phyloP scores from a whole-genome alignment of 768 basidiomycete species.

The Kwoniella dendrophila region DNA sequence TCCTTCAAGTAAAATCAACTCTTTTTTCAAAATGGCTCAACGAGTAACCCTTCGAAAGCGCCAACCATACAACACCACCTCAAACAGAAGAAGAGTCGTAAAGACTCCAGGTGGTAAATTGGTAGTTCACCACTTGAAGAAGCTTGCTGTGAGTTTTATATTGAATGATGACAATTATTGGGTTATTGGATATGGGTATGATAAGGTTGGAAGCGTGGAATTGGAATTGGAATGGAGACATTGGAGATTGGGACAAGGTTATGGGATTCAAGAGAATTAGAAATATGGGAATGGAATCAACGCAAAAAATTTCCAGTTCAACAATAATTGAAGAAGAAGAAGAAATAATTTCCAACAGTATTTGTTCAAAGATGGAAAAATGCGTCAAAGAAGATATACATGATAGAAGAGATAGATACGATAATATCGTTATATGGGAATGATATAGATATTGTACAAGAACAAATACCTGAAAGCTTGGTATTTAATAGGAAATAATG shows the following conservation, averaged over 20 bases:
- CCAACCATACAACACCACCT: constrained; percentile 92
- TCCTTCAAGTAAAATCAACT: constrained; percentile 20
- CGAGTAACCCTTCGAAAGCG: constrained; percentile 99
- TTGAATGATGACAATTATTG: constrained; percentile 9
- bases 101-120: constrained; percentile 99
- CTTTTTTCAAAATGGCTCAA: constrained; percentile 76
- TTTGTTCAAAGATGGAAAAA: too few species aligned
- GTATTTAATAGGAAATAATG: too few species aligned
- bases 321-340: too few species aligned
- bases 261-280: not conserved
- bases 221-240: not conserved
- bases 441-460: too few species aligned
- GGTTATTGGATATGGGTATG: not conserved
- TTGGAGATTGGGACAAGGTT: not conserved
- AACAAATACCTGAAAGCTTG: too few species aligned
- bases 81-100: constrained; percentile 89
- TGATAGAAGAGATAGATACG: too few species aligned
- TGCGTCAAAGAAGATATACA: too few species aligned
- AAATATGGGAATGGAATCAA: not conserved
- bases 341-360: too few species aligned
- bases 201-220: too few species aligned
- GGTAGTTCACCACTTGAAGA: constrained; percentile 97
- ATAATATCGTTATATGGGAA: too few species aligned
- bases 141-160: constrained; percentile 66
- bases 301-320: not conserved